Evolutionary conservation across 805 yeast species (phyloP).

Genomic region (Komagataella pastoris): DNA sequence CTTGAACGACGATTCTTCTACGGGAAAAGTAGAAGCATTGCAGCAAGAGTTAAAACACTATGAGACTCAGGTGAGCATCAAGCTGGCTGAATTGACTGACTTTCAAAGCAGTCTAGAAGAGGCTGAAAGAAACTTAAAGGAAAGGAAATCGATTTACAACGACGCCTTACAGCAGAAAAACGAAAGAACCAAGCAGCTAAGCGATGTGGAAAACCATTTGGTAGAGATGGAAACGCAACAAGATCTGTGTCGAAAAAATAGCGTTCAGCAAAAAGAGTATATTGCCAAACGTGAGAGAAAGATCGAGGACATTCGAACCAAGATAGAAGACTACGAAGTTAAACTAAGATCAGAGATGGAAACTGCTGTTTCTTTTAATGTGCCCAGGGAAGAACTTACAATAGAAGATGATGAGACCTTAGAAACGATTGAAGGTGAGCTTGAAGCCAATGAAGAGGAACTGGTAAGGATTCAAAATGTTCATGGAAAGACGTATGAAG

Average conservation of each 20-base stretch:
- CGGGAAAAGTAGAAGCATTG: conserved; percentile 22
- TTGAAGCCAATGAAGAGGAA: conserved; percentile 28
- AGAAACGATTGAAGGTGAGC: conserved; percentile 35
- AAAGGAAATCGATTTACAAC: not conserved
- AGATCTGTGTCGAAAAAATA: not conserved
- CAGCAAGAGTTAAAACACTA: not conserved
- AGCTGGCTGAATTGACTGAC: not conserved
- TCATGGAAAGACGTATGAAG: conserved; percentile 42
- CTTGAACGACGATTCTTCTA: conserved; percentile 30
- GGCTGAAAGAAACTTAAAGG: not conserved
- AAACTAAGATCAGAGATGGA: conserved; percentile 23
- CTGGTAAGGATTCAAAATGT: conserved; percentile 38
- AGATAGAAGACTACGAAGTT: conserved; percentile 5
- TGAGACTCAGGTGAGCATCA: not conserved
- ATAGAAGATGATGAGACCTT: conserved; percentile 24
- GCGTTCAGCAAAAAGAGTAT: conserved; percentile 3
- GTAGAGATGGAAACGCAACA: not conserved
- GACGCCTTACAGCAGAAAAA: not conserved
- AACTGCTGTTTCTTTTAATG: not conserved
- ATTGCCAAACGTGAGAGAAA: conserved; percentile 5
- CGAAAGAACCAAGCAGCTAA: not conserved
- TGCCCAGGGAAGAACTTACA: conserved; percentile 32
- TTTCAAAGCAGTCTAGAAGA: not conserved
- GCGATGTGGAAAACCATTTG: conserved; percentile 3
- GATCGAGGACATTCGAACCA: conserved; percentile 2